Evolutionary conservation across 192 early-diverging fungal genomes (phyloP).

Genomic region (Linderina pennispora): DNA sequence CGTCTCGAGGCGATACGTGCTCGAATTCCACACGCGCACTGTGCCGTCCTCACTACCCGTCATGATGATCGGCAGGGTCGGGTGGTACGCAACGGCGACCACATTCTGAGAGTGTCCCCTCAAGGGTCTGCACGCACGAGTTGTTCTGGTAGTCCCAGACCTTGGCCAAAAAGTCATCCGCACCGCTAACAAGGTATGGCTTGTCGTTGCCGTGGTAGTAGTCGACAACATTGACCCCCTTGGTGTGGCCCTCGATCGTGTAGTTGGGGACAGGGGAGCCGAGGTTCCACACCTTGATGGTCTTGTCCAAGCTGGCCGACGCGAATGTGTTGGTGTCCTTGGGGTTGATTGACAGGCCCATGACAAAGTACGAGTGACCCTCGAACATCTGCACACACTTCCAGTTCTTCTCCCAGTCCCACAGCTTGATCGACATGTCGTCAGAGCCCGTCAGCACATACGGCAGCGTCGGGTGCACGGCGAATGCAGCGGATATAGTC

Average conservation of each 20-base stretch:
- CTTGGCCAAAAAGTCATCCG: constrained; percentile 91
- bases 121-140: constrained; percentile 96
- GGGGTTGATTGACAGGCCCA: constrained; percentile 97
- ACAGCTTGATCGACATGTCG: constrained; percentile 95
- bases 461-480: constrained; percentile 95
- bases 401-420: constrained; percentile 99
- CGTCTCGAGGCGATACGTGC: constrained; percentile 95
- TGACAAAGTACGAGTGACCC: constrained; percentile 96
- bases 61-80: constrained; percentile 93
- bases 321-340: constrained; percentile 99
- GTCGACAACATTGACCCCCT: constrained; percentile 97
- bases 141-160: constrained; percentile 99
- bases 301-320: constrained; percentile 90
- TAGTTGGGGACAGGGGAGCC: constrained; percentile 91
- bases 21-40: constrained; percentile 93
- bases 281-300: constrained; percentile 97
- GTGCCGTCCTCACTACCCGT: constrained; percentile 94
- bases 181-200: constrained; percentile 92
- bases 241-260: constrained; percentile 94
- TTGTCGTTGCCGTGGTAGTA: constrained; percentile 98
- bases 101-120: constrained; percentile 97
- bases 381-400: constrained; percentile 94
- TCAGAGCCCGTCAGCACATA: constrained; percentile 91
- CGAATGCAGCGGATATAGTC: constrained; percentile 97
- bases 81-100: constrained; percentile 85